These are phyloP conservation scores for Hypoxylon cercidicola DNA, from an alignment of 495 filamentous ascomycete genomes.

Conservation along the genomic window DNA sequence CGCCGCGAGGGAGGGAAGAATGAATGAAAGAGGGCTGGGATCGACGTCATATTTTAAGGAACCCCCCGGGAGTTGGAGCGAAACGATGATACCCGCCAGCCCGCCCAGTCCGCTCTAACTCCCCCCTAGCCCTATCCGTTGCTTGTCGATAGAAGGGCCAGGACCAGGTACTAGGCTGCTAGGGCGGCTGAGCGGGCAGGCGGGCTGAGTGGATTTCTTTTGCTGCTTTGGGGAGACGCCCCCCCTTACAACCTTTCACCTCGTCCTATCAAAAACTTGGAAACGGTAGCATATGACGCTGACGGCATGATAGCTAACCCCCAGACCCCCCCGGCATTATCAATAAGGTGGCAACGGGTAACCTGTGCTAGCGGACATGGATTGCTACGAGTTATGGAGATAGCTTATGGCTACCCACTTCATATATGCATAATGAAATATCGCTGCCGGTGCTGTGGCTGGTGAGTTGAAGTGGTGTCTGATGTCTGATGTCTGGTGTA, in stretches of 20 bases:
- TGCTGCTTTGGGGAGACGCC: constrained; percentile 1
- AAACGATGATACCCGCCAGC: constrained; percentile 5
- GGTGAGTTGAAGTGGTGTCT: constrained; percentile 11
- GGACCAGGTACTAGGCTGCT: not conserved
- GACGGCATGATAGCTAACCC: constrained; percentile 36
- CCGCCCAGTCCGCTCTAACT: not conserved
- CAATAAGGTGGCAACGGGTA: constrained; percentile 33
- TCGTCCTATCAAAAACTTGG: constrained; percentile 40
- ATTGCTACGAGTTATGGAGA: too few species aligned
- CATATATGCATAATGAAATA: too few species aligned
- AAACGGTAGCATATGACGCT: constrained; percentile 40
- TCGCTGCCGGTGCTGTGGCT: not conserved
- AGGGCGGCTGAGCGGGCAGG: constrained; percentile 26
- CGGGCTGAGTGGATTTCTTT: constrained; percentile 20
- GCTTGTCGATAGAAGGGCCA: constrained; percentile 20
- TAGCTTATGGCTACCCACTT: too few species aligned
- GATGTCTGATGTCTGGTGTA: constrained; percentile 1
- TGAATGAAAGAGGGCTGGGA: constrained; percentile 1
- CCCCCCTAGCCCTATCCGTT: constrained; percentile 22
- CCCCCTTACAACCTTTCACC: not conserved
- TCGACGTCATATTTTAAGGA: constrained; percentile 32
- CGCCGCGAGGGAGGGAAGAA: not conserved
- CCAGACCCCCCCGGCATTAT: constrained; percentile 13
- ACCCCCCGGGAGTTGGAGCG: constrained; percentile 1
- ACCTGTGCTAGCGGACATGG: not conserved